A percentile compares a stretch with the other conserved stretches of the same genome.
These are phyloP conservation scores for Xylaria telfairii DNA, from an alignment of 495 filamentous ascomycete species.

Conservation along the genomic window DNA sequence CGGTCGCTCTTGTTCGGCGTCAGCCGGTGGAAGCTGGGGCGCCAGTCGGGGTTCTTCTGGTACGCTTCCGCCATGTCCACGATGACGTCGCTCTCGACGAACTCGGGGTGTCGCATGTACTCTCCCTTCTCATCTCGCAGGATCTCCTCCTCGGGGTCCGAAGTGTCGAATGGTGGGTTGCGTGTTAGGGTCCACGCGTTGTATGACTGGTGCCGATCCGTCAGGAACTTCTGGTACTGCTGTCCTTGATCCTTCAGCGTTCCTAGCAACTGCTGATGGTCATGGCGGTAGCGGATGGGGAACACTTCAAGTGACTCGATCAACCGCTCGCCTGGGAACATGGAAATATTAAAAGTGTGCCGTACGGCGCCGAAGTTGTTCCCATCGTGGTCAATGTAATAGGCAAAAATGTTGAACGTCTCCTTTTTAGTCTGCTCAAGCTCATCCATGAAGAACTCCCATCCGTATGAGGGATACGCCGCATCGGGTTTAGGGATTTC, in stretches of 20 bases:
- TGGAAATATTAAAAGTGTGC: slow-evolving; percentile 49
- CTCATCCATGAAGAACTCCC: slow-evolving; percentile 37
- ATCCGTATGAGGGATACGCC: slow-evolving; percentile 31
- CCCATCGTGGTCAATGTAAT: slow-evolving; percentile 68
- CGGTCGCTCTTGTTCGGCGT: slow-evolving; percentile 32
- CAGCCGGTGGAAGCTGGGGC: slow-evolving; percentile 32
- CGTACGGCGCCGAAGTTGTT: slow-evolving; percentile 56
- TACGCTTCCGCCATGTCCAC: slow-evolving; percentile 56
- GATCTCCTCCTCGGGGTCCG: slow-evolving; percentile 29
- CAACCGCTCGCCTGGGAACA: slow-evolving; percentile 59
- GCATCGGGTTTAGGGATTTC: slow-evolving; percentile 34
- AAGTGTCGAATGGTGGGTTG: slow-evolving; percentile 34
- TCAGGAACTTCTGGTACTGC: slow-evolving; percentile 53
- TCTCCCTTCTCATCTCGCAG: slow-evolving; percentile 34
- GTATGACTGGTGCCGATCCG: slow-evolving; percentile 53
- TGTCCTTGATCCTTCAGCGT: slow-evolving; percentile 52
- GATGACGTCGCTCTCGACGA: slow-evolving; percentile 57
- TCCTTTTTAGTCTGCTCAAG: slow-evolving; percentile 29
- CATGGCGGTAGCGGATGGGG: slow-evolving; percentile 62
- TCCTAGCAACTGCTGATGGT: slow-evolving; percentile 46
- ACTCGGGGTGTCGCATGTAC: slow-evolving; percentile 38
- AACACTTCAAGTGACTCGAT: slow-evolving; percentile 62
- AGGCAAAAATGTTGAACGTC: slow-evolving; percentile 41
- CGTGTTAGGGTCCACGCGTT: slow-evolving; percentile 49
- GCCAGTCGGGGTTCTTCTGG: slow-evolving; percentile 42